These are phyloP conservation scores for Penicillium tannophilum DNA, from an alignment of 495 filamentous ascomycete species.

Conservation along the genomic window DNA sequence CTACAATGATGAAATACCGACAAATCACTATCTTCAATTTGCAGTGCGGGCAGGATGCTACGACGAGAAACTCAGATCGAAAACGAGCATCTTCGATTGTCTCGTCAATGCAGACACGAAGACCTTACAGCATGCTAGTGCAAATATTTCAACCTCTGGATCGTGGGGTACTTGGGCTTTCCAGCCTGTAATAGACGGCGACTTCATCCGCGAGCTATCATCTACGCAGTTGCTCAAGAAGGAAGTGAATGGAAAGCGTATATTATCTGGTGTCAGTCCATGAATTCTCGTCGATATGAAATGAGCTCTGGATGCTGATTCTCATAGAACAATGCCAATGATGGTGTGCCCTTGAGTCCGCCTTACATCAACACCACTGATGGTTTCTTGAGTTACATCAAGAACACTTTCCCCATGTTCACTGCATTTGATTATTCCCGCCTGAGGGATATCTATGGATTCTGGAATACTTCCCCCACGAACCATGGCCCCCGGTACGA, in stretches of 20 bases:
- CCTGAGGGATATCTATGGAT: constrained; percentile 49
- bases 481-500: constrained; percentile 36
- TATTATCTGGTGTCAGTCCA: constrained; percentile 49
- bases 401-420: constrained; percentile 51
- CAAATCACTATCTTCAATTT: constrained; percentile 57
- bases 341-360: constrained; percentile 54
- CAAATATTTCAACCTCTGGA: constrained; percentile 46
- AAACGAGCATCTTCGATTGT: constrained; percentile 50
- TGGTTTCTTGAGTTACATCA: constrained; percentile 47
- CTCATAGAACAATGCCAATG: constrained; percentile 51
- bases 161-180: constrained; percentile 59
- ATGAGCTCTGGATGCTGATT: neutral
- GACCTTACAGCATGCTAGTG: constrained; percentile 58
- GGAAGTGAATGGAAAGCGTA: constrained; percentile 53
- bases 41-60: constrained; percentile 53
- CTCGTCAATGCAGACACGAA: constrained; percentile 52
- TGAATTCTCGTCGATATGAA: neutral
- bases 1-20: constrained; percentile 54
- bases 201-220: constrained; percentile 55
- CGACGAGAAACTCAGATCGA: constrained; percentile 19
- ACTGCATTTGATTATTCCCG: constrained; percentile 44
- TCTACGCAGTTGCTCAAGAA: constrained; percentile 52
- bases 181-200: constrained; percentile 64
- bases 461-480: constrained; percentile 22
- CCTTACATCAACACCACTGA: constrained; percentile 51